Percentiles rank a stretch among this genome's conserved stretches.
phyloP scores from a whole-genome alignment of 257 asterid genomes.

The Ligustrum vulgare region DNA sequence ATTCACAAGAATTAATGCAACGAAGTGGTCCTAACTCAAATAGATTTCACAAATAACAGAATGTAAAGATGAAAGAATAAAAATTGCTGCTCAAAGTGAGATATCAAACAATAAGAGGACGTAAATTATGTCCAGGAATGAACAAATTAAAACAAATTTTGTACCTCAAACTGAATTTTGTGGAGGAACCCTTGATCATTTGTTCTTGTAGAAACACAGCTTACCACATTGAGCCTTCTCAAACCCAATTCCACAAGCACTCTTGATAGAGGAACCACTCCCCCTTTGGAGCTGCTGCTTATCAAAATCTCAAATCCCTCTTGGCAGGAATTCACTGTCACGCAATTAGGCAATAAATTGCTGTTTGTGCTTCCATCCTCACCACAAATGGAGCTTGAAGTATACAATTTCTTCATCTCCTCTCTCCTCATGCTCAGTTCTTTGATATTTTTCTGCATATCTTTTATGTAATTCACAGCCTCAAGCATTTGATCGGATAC shows the following conservation, averaged over 20 bases:
- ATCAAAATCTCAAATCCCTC: slow-evolving; percentile 36
- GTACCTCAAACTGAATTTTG: slow-evolving; percentile 28
- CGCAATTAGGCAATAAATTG: not conserved
- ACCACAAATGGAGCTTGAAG: not conserved
- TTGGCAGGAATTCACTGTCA: slow-evolving; percentile 8
- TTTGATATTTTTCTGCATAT: slow-evolving; percentile 24
- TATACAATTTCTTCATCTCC: not conserved
- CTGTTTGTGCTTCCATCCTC: not conserved
- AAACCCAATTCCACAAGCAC: slow-evolving; percentile 12
- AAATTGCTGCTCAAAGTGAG: not conserved
- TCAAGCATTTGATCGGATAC: slow-evolving; percentile 31
- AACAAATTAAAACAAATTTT: not conserved
- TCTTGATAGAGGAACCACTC: slow-evolving; percentile 17
- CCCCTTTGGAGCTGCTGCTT: not conserved
- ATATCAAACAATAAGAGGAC: not conserved
- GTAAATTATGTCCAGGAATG: not conserved
- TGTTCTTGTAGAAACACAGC: slow-evolving; percentile 21
- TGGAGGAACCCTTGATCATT: slow-evolving; percentile 20
- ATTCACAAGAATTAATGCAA: too few species aligned
- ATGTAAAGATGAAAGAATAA: not conserved
- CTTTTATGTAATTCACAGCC: slow-evolving; percentile 34
- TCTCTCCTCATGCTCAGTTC: slow-evolving; percentile 25
- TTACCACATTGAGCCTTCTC: slow-evolving; percentile 21
- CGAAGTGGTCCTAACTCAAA: too few species aligned
- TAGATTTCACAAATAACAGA: too few species aligned